Evolutionary conservation across 257 asterid species (phyloP).

Genomic region (Ehretia macrophylla): DNA sequence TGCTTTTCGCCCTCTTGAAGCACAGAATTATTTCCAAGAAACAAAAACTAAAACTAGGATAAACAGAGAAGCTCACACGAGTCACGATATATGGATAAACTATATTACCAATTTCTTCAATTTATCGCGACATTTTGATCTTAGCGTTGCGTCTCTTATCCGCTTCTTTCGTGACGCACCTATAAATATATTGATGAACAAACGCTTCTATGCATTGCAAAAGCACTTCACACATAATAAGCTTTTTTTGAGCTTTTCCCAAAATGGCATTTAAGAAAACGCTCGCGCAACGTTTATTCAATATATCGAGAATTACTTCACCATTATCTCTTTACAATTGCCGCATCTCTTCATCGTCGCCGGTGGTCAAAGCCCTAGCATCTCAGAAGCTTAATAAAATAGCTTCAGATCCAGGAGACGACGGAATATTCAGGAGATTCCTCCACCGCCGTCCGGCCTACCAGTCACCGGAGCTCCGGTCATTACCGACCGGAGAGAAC

Average conservation of each 20-base stretch:
- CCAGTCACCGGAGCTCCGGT: slow-evolving; percentile 23
- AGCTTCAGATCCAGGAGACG: slow-evolving; percentile 59
- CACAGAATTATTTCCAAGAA: not conserved
- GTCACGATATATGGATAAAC: no score
- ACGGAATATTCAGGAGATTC: slow-evolving; percentile 49
- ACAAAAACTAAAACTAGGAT: not conserved
- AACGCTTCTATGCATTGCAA: not conserved
- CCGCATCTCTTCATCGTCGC: slow-evolving; percentile 53
- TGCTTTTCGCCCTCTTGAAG: not conserved
- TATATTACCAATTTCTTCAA: not conserved
- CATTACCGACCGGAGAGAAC: slow-evolving; percentile 57
- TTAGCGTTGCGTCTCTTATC: not conserved
- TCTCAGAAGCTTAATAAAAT: slow-evolving; percentile 24
- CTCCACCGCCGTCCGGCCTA: slow-evolving; percentile 43
- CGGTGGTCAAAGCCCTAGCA: slow-evolving; percentile 37
- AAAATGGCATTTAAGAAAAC: slow-evolving; percentile 65
- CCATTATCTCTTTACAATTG: slow-evolving; percentile 39
- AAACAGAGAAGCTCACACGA: not conserved
- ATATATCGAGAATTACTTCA: slow-evolving; percentile 37
- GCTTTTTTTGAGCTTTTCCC: not conserved
- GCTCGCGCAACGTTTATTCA: slow-evolving; percentile 47
- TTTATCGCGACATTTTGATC: slow-evolving; percentile 3
- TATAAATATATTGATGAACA: slow-evolving; percentile 11
- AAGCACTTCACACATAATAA: not conserved
- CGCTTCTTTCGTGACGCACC: not conserved